Percentiles rank a stretch among this genome's conserved stretches.
phyloP scores from a whole-genome alignment of 495 filamentous ascomycete genomes.

The Penicillium mononematosum region DNA sequence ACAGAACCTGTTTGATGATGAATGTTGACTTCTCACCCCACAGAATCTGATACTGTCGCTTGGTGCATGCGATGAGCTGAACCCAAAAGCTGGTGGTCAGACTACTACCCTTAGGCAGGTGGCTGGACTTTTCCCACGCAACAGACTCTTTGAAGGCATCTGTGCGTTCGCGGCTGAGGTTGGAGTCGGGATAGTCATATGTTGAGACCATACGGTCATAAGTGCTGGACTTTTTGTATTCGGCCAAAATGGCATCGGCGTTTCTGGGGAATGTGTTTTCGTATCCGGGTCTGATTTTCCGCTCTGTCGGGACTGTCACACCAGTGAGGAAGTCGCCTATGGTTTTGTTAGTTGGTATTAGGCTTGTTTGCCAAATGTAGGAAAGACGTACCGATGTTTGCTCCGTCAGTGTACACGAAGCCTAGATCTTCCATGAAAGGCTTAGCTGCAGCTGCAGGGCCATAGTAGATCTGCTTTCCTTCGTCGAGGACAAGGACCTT shows the following conservation, averaged over 20 bases:
- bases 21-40: conserved; percentile 60
- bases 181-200: conserved; percentile 48
- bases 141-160: conserved; percentile 49
- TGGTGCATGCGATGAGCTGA: conserved; percentile 54
- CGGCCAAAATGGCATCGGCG: conserved; percentile 36
- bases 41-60: conserved; percentile 55
- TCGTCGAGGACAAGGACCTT: conserved; percentile 67
- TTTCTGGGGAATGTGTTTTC: conserved; percentile 46
- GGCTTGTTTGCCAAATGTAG: background rate
- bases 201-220: conserved; percentile 35
- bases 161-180: conserved; percentile 41
- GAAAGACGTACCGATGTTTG: conserved; percentile 15
- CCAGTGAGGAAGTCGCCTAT: conserved; percentile 69
- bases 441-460: conserved; percentile 55
- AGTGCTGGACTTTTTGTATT: conserved; percentile 41
- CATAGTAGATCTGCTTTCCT: conserved; percentile 61
- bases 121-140: conserved; percentile 38
- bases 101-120: conserved; percentile 40
- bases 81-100: conserved; percentile 56
- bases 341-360: conserved; percentile 30
- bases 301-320: conserved; percentile 65
- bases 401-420: conserved; percentile 59
- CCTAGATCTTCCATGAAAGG: conserved; percentile 66
- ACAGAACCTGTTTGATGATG: conserved; percentile 53
- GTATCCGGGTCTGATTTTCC: conserved; percentile 55